A percentile compares a stretch with the other conserved stretches of the same genome.
These are phyloP conservation scores for Silene conica DNA, from an alignment of 148 eudicot species.

Conservation along the genomic window DNA sequence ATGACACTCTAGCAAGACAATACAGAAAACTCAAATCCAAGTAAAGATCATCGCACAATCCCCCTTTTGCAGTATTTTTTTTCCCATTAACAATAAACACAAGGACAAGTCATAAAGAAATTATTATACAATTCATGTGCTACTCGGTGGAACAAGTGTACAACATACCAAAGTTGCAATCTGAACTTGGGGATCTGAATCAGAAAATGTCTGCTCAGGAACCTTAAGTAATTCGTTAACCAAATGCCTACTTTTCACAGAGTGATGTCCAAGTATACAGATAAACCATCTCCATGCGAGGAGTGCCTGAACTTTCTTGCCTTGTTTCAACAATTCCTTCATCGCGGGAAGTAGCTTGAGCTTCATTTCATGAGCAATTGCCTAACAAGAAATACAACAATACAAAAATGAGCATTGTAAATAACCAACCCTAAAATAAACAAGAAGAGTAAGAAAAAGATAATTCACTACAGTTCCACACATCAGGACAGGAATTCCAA, in stretches of 20 bases:
- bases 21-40: neutral
- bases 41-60: neutral
- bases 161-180: conserved; percentile 72
- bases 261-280: conserved; percentile 62
- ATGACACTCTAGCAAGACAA: neutral
- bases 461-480: too few relatives aligned
- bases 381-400: conserved; percentile 34
- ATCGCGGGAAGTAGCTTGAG: conserved; percentile 52
- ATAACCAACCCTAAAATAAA: too few relatives aligned
- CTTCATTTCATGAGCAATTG: conserved; percentile 56
- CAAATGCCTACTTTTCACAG: conserved; percentile 54
- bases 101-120: neutral
- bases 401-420: neutral
- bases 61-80: neutral
- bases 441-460: too few relatives aligned
- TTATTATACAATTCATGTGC: neutral
- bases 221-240: conserved; percentile 79
- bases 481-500: too few relatives aligned
- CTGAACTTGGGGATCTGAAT: conserved; percentile 70
- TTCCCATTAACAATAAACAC: neutral
- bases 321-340: conserved; percentile 54
- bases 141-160: neutral
- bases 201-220: conserved; percentile 70
- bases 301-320: conserved; percentile 62
- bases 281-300: conserved; percentile 91